phyloP scores from a whole-genome alignment of 257 asterid genomes.

The Solanum appendiculatum region DNA sequence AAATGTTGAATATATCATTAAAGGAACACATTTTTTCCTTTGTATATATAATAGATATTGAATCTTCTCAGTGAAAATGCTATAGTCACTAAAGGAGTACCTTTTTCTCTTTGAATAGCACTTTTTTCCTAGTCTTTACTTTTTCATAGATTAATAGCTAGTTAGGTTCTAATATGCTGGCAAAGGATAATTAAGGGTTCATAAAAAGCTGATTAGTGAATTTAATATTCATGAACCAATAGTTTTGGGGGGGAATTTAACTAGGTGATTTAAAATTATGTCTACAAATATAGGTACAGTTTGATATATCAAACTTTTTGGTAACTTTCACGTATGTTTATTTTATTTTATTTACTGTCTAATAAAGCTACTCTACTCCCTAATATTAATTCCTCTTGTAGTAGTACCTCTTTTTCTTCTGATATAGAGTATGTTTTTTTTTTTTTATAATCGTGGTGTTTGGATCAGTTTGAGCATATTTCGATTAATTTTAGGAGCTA shows the following conservation, averaged over 20 bases:
- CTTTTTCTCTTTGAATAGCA: not conserved
- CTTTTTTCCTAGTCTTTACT: not conserved
- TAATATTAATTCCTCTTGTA: not conserved
- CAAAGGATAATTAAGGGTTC: not conserved
- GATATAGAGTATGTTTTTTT: not conserved
- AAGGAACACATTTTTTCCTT: not conserved
- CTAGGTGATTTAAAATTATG: not conserved
- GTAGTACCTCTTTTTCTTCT: not conserved
- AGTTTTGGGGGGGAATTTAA: not conserved
- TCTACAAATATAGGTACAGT: not conserved
- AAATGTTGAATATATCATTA: not conserved
- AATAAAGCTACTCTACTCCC: not conserved
- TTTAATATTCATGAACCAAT: not conserved
- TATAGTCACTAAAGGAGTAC: not conserved
- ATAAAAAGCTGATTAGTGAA: not conserved
- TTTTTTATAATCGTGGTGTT: rapidly evolving
- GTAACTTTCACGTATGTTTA: not conserved
- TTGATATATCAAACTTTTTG: not conserved
- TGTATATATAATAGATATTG: not conserved
- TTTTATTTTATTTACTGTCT: not conserved
- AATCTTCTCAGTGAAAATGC: too few relatives aligned
- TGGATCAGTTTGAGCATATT: not conserved
- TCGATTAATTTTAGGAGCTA: not conserved
- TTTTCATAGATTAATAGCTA: not conserved
- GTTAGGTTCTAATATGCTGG: not conserved